Percentiles rank a stretch among this genome's conserved stretches.
phyloP scores from a whole-genome alignment of 2,329 filamentous ascomycete genomes.

The Sporothrix brunneoviolacea region DNA sequence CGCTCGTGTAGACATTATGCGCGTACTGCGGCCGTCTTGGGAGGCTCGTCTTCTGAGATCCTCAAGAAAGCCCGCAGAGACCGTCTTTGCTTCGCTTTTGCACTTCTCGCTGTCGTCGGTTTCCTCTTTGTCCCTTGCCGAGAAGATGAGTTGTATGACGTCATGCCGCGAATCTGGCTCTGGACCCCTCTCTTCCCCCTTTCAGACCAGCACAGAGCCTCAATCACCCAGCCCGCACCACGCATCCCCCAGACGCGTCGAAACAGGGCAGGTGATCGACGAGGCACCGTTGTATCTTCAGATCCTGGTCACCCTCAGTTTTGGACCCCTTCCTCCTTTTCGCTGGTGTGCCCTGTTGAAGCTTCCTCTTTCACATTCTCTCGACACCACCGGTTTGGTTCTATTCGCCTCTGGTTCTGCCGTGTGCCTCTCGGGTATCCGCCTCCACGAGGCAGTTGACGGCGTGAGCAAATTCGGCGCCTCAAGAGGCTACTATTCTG shows the following conservation, averaged over 20 bases:
- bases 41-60: no score
- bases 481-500: background rate
- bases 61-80: no score
- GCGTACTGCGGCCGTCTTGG: no score
- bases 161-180: background rate
- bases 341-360: background rate
- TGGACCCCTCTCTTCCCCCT: no score
- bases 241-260: no score
- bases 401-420: background rate
- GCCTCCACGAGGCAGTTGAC: background rate
- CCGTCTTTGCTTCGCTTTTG: no score
- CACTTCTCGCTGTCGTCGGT: no score
- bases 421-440: background rate
- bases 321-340: background rate
- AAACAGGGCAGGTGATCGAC: conserved; percentile 3
- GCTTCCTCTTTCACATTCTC: background rate
- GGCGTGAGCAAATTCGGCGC: background rate
- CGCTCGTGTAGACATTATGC: no score
- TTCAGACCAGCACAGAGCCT: no score
- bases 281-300: background rate
- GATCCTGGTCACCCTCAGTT: background rate
- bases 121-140: background rate
- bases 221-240: no score
- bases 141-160: background rate
- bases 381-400: background rate